These are phyloP conservation scores for Nemania sp. DNA, from an alignment of 2,329 filamentous ascomycete genomes.

Conservation along the genomic window DNA sequence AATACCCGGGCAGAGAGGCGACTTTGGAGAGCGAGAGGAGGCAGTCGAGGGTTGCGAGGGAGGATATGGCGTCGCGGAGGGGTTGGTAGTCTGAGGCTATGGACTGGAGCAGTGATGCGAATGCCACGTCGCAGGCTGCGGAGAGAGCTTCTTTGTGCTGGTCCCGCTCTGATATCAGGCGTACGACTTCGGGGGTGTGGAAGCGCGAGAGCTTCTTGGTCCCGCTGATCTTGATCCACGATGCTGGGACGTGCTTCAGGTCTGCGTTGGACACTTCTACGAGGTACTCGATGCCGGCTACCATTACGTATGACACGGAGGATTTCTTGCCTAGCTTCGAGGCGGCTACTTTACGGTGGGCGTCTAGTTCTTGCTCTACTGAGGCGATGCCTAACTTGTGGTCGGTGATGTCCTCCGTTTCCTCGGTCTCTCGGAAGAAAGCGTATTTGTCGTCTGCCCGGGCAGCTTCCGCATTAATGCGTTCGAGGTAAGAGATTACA, in stretches of 20 bases:
- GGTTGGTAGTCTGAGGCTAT: conserved; percentile 89
- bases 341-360: conserved; percentile 78
- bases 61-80: conserved; percentile 87
- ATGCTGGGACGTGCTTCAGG: conserved; percentile 89
- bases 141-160: conserved; percentile 95
- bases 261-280: conserved; percentile 89
- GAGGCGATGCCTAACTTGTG: conserved; percentile 92
- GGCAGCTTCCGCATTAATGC: conserved; percentile 86
- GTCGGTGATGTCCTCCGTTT: conserved; percentile 89
- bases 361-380: conserved; percentile 88
- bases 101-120: conserved; percentile 74
- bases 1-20: conserved; percentile 87
- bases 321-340: conserved; percentile 76
- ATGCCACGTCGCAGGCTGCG: conserved; percentile 89
- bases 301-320: conserved; percentile 81
- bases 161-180: conserved; percentile 86
- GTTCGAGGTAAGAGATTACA: conserved; percentile 81
- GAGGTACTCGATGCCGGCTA: conserved; percentile 92
- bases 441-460: conserved; percentile 90
- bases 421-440: conserved; percentile 89
- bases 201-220: conserved; percentile 94
- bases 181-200: conserved; percentile 90
- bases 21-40: conserved; percentile 87
- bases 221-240: conserved; percentile 93
- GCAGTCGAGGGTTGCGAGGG: conserved; percentile 89